Base-by-base conservation (phyloP, 257 asterid species). In the Salvia splendens region DNA sequence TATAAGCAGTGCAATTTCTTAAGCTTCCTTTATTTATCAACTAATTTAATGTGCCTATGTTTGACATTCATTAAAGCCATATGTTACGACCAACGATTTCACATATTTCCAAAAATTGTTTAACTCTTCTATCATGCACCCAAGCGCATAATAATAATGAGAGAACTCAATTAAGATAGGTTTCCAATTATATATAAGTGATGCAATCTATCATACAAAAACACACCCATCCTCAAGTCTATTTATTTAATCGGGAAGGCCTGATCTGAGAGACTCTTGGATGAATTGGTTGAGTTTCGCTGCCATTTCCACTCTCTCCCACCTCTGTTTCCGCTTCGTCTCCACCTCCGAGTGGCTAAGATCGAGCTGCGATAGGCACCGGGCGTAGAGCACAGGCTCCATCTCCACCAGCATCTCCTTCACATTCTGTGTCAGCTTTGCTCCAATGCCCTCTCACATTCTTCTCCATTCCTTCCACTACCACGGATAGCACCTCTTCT, bases 401-500 rank as follows among this genome's bases (percentile, higher is more conserved):
- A 83, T 63, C 70, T 80, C 89, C 65, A 79, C 83, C 69, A 88
- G 76, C 96, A 88, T 88, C 32, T 76, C 87, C 68, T 83, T 83
- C 48, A 91, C 96, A 56, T 83, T 88, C 50, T 84, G 80, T 0
- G 96, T 91, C 46, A 88, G 70, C 60, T 33, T 41, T 75, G 85
- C 87, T 86, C 97, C 97, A 91, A 64, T 91, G 97, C 69, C 72
- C 61, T 33, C 73, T 77, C 56, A 91, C 74, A 66, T 91, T 91
- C 49, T 77, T 75, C 83, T 91, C 97, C 85, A 91, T 78, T 1
- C 96, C 95, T 43, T 77, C 70, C 0, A 85, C 96, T 36, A 91
- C 67, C 5, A 86, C 55, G 1, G 92, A 91, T 17, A 83, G 78
- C 40, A 91, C 95, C 0, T 80, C 79, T 12, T 86, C 87, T 66